Evolutionary conservation across 2,329 filamentous ascomycete genomes (phyloP), one percentile per base, ranked within the genome.

Genomic region (Venturia pyrina): DNA sequence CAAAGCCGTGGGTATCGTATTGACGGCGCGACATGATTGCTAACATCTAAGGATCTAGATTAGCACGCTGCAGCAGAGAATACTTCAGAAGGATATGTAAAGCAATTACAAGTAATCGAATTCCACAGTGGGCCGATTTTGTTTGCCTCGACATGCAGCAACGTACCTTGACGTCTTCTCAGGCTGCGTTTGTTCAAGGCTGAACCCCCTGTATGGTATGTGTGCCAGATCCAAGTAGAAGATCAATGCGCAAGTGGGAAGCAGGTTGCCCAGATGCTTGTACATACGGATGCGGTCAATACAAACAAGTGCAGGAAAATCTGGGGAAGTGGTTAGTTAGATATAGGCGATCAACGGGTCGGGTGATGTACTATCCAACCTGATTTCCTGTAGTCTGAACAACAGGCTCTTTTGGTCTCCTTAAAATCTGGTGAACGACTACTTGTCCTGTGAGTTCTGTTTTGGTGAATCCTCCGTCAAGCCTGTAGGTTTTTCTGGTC

Each of bases 81-180:
- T 59, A 37, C 17, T 19, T 17, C 15, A 37, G 11, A 37, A 59
- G 15, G 32, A 37, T 59, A 59, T 59, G 53, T 59, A 59, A n/a
- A 19, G 53, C 53, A 34, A 8, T 17, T 59, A 37, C 53, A 59
- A 59, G 53, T 59, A 32, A 19, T 59, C 28, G 50, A 17, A 57
- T 15, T 32, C 50, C 11, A 57, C 24, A 15, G 53, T 37, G 53
- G 28, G 53, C 32, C 28, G 53, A 59, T 37, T 37, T 37, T 59
- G 53, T 59, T 59, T 59, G 53, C 53, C 53, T 21, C 53, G n/a
- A n/a, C 17, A 57, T 57, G 53, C 53, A 57, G 53, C 28, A 37
- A 37, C 53, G 32, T 59, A 59, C 53, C 53, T 59, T 59, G 53
- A n/a, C 32, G 17, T 34, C 32, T 59, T 59, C 28, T 59, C 53